phyloP scores from a whole-genome alignment of 352 stramenopile genomes.

The Phytophthora agathidicida region DNA sequence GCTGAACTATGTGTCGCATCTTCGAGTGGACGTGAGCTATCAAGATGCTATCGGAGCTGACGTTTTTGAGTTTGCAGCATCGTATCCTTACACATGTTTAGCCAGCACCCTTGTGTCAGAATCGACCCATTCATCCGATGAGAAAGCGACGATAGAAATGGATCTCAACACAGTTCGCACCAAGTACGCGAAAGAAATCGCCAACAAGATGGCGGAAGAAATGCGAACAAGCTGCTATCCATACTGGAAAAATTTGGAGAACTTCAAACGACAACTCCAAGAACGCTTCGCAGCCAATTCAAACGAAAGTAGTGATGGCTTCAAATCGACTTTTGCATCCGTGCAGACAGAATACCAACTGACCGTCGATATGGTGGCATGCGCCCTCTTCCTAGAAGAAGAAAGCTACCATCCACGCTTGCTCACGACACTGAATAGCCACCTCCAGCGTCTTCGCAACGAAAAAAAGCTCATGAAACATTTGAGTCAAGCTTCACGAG shows the following conservation, averaged over 20 bases:
- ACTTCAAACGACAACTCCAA: constrained; percentile 42
- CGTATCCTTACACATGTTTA: constrained; percentile 48
- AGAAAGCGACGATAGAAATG: constrained; percentile 14
- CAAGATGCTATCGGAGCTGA: constrained; percentile 48
- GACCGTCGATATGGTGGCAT: constrained; percentile 16
- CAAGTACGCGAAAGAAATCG: constrained; percentile 57
- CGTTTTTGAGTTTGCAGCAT: constrained; percentile 56
- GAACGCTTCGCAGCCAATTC: constrained; percentile 22
- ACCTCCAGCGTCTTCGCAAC: constrained; percentile 41
- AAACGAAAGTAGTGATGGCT: constrained; percentile 3
- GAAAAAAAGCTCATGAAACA: constrained; percentile 41
- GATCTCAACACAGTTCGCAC: constrained; percentile 38
- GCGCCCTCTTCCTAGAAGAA: constrained; percentile 11
- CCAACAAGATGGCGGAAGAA: constrained; percentile 53
- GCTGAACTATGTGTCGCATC: constrained; percentile 29
- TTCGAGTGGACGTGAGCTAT: constrained; percentile 33
- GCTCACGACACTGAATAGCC: constrained; percentile 17
- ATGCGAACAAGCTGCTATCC: constrained; percentile 46
- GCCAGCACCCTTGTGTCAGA: constrained; percentile 6
- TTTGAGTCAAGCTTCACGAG: constrained; percentile 7
- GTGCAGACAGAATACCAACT: background rate
- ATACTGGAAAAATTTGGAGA: constrained; percentile 48
- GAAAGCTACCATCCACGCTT: constrained; percentile 5
- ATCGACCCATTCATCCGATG: constrained; percentile 1
- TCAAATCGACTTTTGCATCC: constrained; percentile 9